Percentiles rank a stretch among this genome's conserved stretches.
phyloP scores from a whole-genome alignment of 176 grass and related monocot genomes.

The Carex pumila region DNA sequence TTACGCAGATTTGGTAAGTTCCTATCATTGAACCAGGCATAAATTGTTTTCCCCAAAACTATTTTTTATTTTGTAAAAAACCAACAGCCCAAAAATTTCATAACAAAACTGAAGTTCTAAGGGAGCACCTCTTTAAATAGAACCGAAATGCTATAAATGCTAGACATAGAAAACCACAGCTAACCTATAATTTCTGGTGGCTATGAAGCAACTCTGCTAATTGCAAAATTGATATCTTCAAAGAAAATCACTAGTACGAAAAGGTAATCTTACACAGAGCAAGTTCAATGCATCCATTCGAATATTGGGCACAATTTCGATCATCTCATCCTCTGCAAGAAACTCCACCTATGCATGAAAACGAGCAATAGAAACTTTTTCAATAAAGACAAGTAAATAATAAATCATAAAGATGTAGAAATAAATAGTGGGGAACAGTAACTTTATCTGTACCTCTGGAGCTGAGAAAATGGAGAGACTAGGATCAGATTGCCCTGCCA shows the following conservation, averaged over 20 bases:
- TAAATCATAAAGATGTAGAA: neutral
- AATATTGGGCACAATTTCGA: conserved; percentile 83
- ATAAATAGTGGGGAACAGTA: neutral
- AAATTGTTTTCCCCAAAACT: neutral
- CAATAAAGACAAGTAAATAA: neutral
- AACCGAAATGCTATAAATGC: neutral
- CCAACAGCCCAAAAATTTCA: neutral
- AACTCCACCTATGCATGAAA: conserved; percentile 62
- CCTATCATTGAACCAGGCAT: neutral
- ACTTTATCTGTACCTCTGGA: conserved; percentile 42
- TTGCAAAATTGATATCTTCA: neutral
- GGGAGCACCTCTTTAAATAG: neutral
- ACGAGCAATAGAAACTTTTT: neutral
- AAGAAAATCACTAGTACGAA: neutral
- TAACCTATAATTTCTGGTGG: neutral
- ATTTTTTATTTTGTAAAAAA: neutral
- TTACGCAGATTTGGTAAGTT: neutral
- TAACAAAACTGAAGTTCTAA: neutral
- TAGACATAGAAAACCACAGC: neutral
- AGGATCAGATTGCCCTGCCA: conserved; percentile 59
- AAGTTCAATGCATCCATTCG: conserved; percentile 74
- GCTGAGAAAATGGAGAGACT: conserved; percentile 67
- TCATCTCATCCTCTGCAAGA: conserved; percentile 64
- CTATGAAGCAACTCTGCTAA: neutral
- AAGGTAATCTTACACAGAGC: conserved; percentile 49